These are phyloP conservation scores for Davidsoniella neocaledoniae DNA, from an alignment of 2,329 filamentous ascomycete genomes.

Conservation along the genomic window DNA sequence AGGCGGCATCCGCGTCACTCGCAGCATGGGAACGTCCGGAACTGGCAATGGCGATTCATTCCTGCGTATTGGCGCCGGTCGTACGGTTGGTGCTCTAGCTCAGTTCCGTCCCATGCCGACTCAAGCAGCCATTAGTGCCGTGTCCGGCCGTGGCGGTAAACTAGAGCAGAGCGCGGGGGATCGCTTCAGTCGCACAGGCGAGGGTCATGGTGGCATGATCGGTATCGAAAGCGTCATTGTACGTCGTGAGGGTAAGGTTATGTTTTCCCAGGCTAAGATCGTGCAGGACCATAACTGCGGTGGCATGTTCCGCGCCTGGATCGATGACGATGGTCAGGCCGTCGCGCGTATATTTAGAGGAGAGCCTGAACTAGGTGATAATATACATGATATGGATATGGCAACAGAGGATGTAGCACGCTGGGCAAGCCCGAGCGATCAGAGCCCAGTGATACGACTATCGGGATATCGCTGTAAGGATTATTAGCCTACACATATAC, in stretches of 20 bases:
- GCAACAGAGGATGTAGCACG: slow-evolving; percentile 3
- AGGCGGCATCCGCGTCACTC: slow-evolving; percentile 15
- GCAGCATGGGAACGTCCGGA: slow-evolving; percentile 46
- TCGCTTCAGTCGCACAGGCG: slow-evolving; percentile 53
- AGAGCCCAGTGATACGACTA: slow-evolving; percentile 6
- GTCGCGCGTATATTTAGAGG: slow-evolving; percentile 32
- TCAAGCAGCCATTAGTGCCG: slow-evolving; percentile 38
- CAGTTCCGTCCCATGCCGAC: slow-evolving; percentile 41
- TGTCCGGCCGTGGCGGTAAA: slow-evolving; percentile 57
- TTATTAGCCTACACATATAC: background rate
- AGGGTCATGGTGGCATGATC: slow-evolving; percentile 75
- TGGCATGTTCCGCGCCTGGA: slow-evolving; percentile 74
- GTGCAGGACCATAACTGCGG: slow-evolving; percentile 71
- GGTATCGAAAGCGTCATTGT: slow-evolving; percentile 49
- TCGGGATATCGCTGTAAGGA: slow-evolving; percentile 10
- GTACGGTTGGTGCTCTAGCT: slow-evolving; percentile 57
- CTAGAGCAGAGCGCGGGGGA: slow-evolving; percentile 57
- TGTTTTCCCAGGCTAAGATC: slow-evolving; percentile 33
- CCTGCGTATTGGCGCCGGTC: slow-evolving; percentile 51
- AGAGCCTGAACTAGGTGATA: slow-evolving; percentile 6
- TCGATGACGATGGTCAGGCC: slow-evolving; percentile 42
- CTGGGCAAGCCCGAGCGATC: slow-evolving; percentile 2
- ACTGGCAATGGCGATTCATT: slow-evolving; percentile 87
- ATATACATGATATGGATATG: slow-evolving; percentile 3
- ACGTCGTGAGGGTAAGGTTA: slow-evolving; percentile 25